A percentile compares a stretch with the other conserved stretches of the same genome.
These are phyloP conservation scores for Psidium friedrichsthalianum DNA, from an alignment of 345 rosid genomes.

Conservation along the genomic window DNA sequence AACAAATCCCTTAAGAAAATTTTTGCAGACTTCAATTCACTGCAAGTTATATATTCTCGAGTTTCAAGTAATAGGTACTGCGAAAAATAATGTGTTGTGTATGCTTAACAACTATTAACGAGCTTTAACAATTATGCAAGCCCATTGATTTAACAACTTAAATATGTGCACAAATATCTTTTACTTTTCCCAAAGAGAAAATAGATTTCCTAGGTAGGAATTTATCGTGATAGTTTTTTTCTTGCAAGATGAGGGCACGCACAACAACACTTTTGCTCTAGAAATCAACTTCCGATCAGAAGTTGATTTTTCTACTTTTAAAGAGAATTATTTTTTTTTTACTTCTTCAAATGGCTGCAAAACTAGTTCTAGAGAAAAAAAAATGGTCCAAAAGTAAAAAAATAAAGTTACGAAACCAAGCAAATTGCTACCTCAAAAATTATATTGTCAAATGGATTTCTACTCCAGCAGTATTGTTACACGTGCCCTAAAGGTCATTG, in stretches of 20 bases:
- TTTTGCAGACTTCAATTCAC: not conserved
- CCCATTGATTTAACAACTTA: not conserved
- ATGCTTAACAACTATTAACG: not conserved
- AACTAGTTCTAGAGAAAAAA: no score
- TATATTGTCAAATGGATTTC: no score
- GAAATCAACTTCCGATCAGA: no score
- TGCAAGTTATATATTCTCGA: not conserved
- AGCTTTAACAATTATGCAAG: not conserved
- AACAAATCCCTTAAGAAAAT: not conserved
- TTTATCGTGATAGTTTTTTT: not conserved
- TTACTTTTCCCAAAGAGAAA: not conserved
- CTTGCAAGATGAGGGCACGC: not conserved
- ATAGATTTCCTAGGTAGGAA: not conserved
- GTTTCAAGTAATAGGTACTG: not conserved
- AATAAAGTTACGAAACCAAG: no score
- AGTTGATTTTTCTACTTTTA: no score
- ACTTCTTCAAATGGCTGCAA: no score
- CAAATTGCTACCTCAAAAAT: no score
- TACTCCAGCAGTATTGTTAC: no score
- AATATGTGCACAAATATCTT: not conserved
- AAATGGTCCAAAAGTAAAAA: no score
- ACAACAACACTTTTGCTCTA: no score
- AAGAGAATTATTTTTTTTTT: no score
- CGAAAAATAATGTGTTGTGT: not conserved
- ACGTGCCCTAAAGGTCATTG: not conserved